Evolutionary conservation across 2,329 filamentous ascomycete species (phyloP), one percentile per base, ranked within the genome.

Genomic region (Aspergillus viridinutans): DNA sequence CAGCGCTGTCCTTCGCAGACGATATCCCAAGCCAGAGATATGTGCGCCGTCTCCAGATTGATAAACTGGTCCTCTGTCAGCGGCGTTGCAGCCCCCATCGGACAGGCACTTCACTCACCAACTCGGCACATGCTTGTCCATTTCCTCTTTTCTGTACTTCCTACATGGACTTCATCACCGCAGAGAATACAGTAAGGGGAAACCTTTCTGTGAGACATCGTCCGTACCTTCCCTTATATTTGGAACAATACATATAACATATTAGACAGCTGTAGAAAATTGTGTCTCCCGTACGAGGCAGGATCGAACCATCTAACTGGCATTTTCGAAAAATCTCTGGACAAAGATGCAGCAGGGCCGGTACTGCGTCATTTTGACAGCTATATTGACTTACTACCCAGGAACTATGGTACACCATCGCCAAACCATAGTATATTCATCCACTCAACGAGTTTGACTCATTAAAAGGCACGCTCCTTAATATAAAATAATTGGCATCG

Each of bases 1-100:
- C n/a, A 21, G 8, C n/a, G 10, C 3, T 21, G 2, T 2, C 4
- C 8, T 43, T 5, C 8, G 2, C 8, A 0, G 1, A 5, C 40
- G 40, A 43, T 43, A 43, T 43, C n/a, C 40, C 10, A 43, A 10
- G 8, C 40, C 40, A 23, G 40, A 43, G 40, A 43, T 10, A 5
- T 9, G 40, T 20, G 10, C n/a, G 7, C 40, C 21, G n/a, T 43
- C 40, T 43, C 3, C 40, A 2, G 20, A 20, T 8, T 43, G 7
- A 12, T 4, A 43, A 5, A 43, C 40, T 43, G 10, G 21, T 6
- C 20, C 21, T 20, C 6, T 10, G 8, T 43, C 40, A 43, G 40
- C 21, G 40, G 10, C 12, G 9, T 21, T 9, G n/a, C 21, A 21
- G n/a, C 3, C 1, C 10, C 40, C n/a, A 21, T 20, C n/a, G 3